A percentile compares a stretch with the other conserved stretches of the same genome.
Evolutionary conservation across 805 yeast genomes (phyloP).

Genomic region (Saturnispora serradocipensis): DNA sequence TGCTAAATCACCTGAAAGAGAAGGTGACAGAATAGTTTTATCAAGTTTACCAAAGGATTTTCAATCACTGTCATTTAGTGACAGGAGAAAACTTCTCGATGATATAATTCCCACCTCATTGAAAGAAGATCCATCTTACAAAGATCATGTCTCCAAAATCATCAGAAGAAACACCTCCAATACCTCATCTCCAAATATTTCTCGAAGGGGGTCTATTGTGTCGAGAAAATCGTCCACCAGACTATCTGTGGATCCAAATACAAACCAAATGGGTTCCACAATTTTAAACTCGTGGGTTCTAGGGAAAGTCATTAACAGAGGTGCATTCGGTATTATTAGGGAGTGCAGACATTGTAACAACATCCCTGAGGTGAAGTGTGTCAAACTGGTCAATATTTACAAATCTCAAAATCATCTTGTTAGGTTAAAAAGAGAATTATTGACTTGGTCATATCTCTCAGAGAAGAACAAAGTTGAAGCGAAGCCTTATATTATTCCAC

Average conservation of each 20-base stretch:
- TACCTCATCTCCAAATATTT: conserved; percentile 5
- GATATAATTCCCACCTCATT: conserved; percentile 22
- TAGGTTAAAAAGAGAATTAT: conserved; percentile 61
- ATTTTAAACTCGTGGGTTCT: conserved; percentile 45
- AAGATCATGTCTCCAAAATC: conserved; percentile 24
- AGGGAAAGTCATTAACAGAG: conserved; percentile 74
- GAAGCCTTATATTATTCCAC: conserved; percentile 57
- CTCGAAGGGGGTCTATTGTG: conserved; percentile 4
- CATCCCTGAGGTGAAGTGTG: conserved; percentile 17
- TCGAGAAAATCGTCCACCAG: conserved; percentile 17
- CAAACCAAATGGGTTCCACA: conserved; percentile 59
- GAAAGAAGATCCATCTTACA: conserved; percentile 23
- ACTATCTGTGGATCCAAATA: conserved; percentile 9
- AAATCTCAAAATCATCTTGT: conserved; percentile 39
- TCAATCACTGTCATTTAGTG: conserved; percentile 43
- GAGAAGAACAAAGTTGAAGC: conserved; percentile 30
- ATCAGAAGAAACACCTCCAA: conserved; percentile 22
- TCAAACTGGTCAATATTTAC: conserved; percentile 25
- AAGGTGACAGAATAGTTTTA: conserved; percentile 34
- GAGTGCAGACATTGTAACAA: conserved; percentile 17
- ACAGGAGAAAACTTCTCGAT: conserved; percentile 31
- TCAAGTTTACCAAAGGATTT: conserved; percentile 41
- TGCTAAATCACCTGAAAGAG: conserved; percentile 27
- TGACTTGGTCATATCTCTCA: conserved; percentile 51
- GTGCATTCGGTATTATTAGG: conserved; percentile 84